A percentile compares a stretch with the other conserved stretches of the same genome.
Conservation (phyloP, 306 rosid genomes). For the Medicago arabica region DNA sequence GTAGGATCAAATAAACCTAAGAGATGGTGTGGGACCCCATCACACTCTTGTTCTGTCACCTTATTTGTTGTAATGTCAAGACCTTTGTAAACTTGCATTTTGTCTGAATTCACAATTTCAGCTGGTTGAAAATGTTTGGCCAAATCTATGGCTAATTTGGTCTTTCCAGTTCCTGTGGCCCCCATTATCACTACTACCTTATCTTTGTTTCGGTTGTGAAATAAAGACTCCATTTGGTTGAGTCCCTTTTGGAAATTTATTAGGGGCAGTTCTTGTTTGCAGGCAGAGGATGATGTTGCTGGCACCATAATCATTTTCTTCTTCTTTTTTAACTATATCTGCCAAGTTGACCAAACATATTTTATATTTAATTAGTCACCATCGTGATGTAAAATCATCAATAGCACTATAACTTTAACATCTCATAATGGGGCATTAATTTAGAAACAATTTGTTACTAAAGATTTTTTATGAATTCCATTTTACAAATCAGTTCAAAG, state of each 20-base stretch:
- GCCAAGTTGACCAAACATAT: slow-evolving; percentile 49
- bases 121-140: slow-evolving; percentile 63
- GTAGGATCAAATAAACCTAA: slow-evolving; percentile 48
- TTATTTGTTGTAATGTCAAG: slow-evolving; percentile 78
- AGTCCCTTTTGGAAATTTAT: slow-evolving; percentile 54
- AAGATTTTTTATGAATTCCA: background rate
- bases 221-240: slow-evolving; percentile 48
- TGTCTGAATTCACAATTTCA: slow-evolving; percentile 82
- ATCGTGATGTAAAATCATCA: slow-evolving; percentile 6
- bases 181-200: slow-evolving; percentile 78
- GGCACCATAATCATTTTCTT: slow-evolving; percentile 41
- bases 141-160: slow-evolving; percentile 75
- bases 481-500: background rate
- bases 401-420: slow-evolving; percentile 27
- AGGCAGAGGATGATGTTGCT: slow-evolving; percentile 35
- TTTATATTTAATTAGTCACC: background rate
- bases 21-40: slow-evolving; percentile 82
- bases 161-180: slow-evolving; percentile 87
- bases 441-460: slow-evolving; percentile 31
- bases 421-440: slow-evolving; percentile 22
- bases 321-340: slow-evolving; percentile 41
- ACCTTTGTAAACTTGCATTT: slow-evolving; percentile 82
- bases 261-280: slow-evolving; percentile 60
- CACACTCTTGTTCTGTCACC: slow-evolving; percentile 62
- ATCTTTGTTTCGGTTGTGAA: slow-evolving; percentile 49